Conservation (phyloP, 306 rosid genomes). For the Spatholobus suberectus region DNA sequence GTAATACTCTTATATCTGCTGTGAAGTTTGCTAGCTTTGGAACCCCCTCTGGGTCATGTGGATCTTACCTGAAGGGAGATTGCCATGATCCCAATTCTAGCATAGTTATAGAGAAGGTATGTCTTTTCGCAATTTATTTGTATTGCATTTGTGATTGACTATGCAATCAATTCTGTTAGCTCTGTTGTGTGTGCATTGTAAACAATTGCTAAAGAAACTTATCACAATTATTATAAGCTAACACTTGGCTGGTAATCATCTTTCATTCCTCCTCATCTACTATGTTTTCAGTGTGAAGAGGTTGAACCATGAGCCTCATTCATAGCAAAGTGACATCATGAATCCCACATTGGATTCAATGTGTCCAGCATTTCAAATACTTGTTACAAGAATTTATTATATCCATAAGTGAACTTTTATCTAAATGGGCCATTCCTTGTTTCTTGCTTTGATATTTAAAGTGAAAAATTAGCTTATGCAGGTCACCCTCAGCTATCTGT, state of each 20-base stretch:
- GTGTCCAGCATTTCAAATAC: background rate
- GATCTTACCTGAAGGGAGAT: conserved; percentile 67
- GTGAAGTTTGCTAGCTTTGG: conserved; percentile 88
- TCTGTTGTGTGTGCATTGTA: background rate
- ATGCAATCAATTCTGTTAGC: background rate
- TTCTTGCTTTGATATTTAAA: background rate
- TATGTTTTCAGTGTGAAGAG: background rate
- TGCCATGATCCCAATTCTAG: conserved; percentile 80
- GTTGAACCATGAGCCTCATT: background rate
- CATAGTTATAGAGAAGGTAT: conserved; percentile 74
- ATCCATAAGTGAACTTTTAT: background rate
- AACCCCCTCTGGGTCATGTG: conserved; percentile 81
- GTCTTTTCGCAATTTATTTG: background rate
- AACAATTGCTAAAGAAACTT: background rate
- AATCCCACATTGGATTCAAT: background rate
- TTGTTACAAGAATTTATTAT: background rate
- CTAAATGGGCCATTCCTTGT: background rate
- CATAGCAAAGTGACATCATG: background rate
- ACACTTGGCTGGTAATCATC: background rate
- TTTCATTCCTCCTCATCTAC: background rate
- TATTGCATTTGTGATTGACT: conserved; percentile 14
- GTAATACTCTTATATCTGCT: conserved; percentile 49
- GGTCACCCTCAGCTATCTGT: background rate
- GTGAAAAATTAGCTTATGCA: background rate
- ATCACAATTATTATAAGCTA: background rate